These are phyloP conservation scores for Flaveria bidentis DNA, from an alignment of 129 eudicot species.

Conservation along the genomic window DNA sequence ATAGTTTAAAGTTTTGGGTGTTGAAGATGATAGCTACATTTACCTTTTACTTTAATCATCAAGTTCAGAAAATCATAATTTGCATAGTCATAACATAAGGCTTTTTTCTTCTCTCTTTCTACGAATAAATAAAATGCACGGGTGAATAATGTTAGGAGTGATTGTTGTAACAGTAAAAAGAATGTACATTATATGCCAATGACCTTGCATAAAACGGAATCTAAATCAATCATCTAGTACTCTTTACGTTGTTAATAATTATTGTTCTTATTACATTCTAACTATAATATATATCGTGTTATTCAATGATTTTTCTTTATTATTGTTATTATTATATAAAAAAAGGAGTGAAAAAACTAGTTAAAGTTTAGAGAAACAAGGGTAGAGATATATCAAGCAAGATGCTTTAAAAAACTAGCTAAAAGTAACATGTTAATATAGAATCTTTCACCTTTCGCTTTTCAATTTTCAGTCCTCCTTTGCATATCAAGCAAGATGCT, in stretches of 20 bases:
- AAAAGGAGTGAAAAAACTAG: neutral
- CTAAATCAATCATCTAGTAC: no score
- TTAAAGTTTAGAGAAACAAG: neutral
- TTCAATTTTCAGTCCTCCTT: constrained; percentile 1
- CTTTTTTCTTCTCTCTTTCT: neutral
- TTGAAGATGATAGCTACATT: neutral
- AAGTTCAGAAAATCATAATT: neutral
- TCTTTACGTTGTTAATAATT: no score
- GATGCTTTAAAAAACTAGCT: no score
- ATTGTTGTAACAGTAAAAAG: neutral
- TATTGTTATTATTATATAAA: neutral
- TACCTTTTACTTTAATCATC: neutral
- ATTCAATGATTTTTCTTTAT: no score
- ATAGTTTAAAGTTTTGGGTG: neutral
- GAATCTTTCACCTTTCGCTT: constrained; percentile 7
- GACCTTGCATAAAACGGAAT: no score
- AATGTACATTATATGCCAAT: no score
- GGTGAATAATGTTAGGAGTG: neutral
- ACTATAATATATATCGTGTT: no score
- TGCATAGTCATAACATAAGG: neutral
- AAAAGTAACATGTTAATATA: neutral
- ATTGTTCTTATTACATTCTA: no score
- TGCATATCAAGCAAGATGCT: neutral
- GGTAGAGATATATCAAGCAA: no score
- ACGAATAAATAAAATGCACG: neutral